Percentiles rank a stretch among this genome's conserved stretches.
These are phyloP conservation scores for Sporothrix brasiliensis DNA, from an alignment of 2,329 filamentous ascomycete genomes.

Conservation along the genomic window DNA sequence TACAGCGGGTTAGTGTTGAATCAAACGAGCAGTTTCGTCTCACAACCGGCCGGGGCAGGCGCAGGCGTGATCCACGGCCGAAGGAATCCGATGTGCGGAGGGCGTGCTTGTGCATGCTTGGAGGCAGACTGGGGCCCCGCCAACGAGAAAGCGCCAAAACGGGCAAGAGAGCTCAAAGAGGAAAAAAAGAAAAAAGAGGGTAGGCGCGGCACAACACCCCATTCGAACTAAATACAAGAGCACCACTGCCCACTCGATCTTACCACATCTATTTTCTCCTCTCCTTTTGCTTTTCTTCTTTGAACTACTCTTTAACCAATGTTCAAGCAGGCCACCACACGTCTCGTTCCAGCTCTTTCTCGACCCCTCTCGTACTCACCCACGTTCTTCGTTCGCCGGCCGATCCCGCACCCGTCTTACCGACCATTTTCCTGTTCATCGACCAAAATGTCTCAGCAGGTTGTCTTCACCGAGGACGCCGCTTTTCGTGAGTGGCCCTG, in stretches of 20 bases:
- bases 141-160: constrained; percentile 22
- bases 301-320: constrained; percentile 11
- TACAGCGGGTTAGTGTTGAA: neutral
- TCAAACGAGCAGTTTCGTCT: neutral
- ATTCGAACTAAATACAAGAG: constrained; percentile 20
- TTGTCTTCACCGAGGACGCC: constrained; percentile 62
- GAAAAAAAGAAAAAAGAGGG: constrained; percentile 6
- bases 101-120: constrained; percentile 7
- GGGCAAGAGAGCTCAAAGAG: constrained; percentile 11
- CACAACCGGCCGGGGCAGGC: neutral
- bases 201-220: constrained; percentile 4
- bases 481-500: constrained; percentile 54
- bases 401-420: neutral
- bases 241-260: constrained; percentile 3
- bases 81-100: constrained; percentile 24
- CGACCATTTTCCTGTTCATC: constrained; percentile 25
- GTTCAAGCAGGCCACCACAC: constrained; percentile 28
- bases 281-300: neutral
- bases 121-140: constrained; percentile 17
- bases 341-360: constrained; percentile 25
- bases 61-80: constrained; percentile 13
- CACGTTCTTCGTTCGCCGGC: neutral
- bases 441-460: constrained; percentile 50
- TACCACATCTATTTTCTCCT: neutral
- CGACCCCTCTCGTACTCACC: constrained; percentile 15